Base-by-base conservation (phyloP, 2,329 filamentous ascomycete species). In the Trichoderma citrinoviride region DNA sequence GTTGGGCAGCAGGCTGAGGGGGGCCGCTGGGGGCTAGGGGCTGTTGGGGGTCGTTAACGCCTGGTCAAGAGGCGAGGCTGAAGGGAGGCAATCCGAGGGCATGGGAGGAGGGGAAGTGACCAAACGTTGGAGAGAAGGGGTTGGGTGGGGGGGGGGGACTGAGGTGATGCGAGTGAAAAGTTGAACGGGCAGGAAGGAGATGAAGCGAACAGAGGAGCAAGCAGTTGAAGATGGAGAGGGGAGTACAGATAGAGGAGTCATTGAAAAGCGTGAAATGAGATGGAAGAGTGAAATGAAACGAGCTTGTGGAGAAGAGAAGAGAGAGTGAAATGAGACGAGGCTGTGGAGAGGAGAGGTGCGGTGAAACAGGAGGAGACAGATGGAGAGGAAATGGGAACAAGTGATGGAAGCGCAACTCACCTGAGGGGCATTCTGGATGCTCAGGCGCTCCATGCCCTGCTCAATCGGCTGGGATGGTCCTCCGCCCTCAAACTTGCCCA, bases 401-500 rank as follows among this genome's bases (percentile, higher is more conserved):
- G 14, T 8, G n/a, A 27, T 15, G 23, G 25, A 14, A 33, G 23
- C 53, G 27, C 10, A 25, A 68, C 73, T 72, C 69, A 76, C 75
- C 65, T 68, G 63, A 23, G 65, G 57, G 29, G 64, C 60, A 53
- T 66, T 69, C 44, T 75, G 85, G 66, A 96, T 75, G 72, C 91
- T 96, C 90, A 96, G 87, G 52, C 91, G 85, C 71, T 93, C 87
- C 85, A 92, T 88, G 61, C 85, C 84, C 69, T 89, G 85, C 65
- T 90, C 89, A 71, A 94, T 80, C 14, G 83, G 81, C 66, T 78
- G 77, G 21, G 70, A 71, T 46, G 77, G 76, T 21, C 74, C 75
- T 63, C 85, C 82, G 65, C 80, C 82, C 71, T 94, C 92, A 70
- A 96, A 94, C 78, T 94, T 96, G 70, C 95, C 95, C 47, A 99